These are phyloP conservation scores for Talaromyces amestolkiae DNA, from an alignment of 2,329 filamentous ascomycete genomes.

Conservation along the genomic window DNA sequence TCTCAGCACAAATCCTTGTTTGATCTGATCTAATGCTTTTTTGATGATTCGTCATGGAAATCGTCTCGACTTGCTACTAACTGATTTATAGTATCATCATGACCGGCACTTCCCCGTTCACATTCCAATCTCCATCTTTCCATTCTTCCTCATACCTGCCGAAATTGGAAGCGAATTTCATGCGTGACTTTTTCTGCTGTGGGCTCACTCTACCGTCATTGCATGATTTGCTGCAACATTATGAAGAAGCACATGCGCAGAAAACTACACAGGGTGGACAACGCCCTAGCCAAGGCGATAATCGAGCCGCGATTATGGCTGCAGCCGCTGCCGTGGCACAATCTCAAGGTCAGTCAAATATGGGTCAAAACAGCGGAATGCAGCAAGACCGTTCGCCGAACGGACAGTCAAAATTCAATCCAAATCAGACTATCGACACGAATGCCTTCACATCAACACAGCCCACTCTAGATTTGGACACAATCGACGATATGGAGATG, in stretches of 20 bases:
- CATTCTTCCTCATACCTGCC: slow-evolving; percentile 96
- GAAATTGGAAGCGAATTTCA: slow-evolving; percentile 94
- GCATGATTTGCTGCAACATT: slow-evolving; percentile 93
- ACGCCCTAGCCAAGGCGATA: slow-evolving; percentile 52
- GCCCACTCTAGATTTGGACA: slow-evolving; percentile 64
- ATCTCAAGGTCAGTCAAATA: slow-evolving; percentile 49
- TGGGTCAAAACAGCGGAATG: slow-evolving; percentile 35
- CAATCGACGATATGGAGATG: slow-evolving; percentile 94
- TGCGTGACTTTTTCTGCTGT: slow-evolving; percentile 96
- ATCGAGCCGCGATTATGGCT: slow-evolving; percentile 49
- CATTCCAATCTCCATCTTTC: slow-evolving; percentile 86
- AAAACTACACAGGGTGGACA: slow-evolving; percentile 54
- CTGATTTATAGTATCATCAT: slow-evolving; percentile 73
- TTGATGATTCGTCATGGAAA: not conserved
- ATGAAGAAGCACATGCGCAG: slow-evolving; percentile 89
- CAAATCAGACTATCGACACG: slow-evolving; percentile 26
- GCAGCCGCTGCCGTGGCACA: slow-evolving; percentile 48
- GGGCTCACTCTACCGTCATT: slow-evolving; percentile 84
- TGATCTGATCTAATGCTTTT: not conserved
- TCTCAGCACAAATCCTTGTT: not conserved
- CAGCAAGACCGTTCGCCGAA: slow-evolving; percentile 36
- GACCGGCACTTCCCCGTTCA: slow-evolving; percentile 92
- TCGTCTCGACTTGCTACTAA: slow-evolving; percentile 1
- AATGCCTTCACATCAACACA: slow-evolving; percentile 26
- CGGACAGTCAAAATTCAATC: slow-evolving; percentile 38